Base-by-base conservation (phyloP, 2,329 filamentous ascomycete species). In the Fusarium fujikuroi region DNA sequence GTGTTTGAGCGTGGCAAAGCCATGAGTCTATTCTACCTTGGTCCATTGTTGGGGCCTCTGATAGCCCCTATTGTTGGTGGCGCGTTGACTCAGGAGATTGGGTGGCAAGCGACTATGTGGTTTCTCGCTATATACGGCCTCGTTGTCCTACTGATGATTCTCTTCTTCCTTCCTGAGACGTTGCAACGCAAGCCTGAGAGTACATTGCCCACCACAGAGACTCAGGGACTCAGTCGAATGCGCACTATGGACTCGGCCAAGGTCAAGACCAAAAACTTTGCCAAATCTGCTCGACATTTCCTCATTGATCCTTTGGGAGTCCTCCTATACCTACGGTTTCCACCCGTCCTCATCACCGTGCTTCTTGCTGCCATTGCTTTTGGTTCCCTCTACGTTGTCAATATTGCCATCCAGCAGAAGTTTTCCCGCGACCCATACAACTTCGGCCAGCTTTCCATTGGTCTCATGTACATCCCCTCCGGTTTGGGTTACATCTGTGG, bases 11-110 rank as follows among this genome's bases (percentile, higher is more conserved):
- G 94, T 56, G 94, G 94, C 6, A 85, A 84, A 21, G 93, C 93
- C n/a, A 96, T 96, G 93, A 90, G 92, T 43, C 83, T 93, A 44
- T 96, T 95, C 81, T 96, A 95, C 76, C 86, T 96, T 0, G 94
- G 94, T 0, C 93, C 94, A 0, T 82, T 96, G 14, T 87, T 91
- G 54, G 93, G 93, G 0, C 94, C 94, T 0, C 82, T 96, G 19
- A 80, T 95, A 10, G 90, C 92, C 0, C 94, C 94, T 4, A 92
- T 96, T 59, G 85, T 96, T 37, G 94, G 93, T 59, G 94, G 93
- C 47, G 89, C 87, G 2, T 82, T 97, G n/a, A 87, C 92, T 0
- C 83, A 93, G 74, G 85, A 81, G 10, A 91, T 92, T 77, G 90
- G 91, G 3, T 96, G 94, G 94, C 86, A 92, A 75, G 90, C 90